phyloP scores from a whole-genome alignment of 345 rosid genomes.

The Pelargonium nanum region DNA sequence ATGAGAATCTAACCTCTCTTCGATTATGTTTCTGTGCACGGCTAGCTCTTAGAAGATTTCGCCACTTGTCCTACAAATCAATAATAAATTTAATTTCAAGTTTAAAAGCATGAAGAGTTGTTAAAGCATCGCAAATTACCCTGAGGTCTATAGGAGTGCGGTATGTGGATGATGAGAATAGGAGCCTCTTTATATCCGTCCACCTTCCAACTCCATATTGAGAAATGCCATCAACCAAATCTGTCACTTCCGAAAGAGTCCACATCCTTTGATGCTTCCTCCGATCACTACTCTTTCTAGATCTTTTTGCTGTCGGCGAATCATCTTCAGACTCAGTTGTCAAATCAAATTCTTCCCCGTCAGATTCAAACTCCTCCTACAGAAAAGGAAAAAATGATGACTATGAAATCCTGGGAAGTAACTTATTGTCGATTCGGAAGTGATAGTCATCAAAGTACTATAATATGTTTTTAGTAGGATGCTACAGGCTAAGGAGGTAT shows the following conservation, averaged over 20 bases:
- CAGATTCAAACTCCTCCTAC: slow-evolving; percentile 31
- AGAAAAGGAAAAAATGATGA: not conserved
- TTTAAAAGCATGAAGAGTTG: slow-evolving; percentile 7
- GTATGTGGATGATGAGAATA: slow-evolving; percentile 50
- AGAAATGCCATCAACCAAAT: slow-evolving; percentile 77
- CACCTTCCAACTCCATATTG: slow-evolving; percentile 81
- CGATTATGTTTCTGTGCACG: slow-evolving; percentile 22
- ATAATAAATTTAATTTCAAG: slow-evolving; percentile 9
- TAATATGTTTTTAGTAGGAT: not conserved
- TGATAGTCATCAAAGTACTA: not conserved
- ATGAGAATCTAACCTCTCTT: slow-evolving; percentile 39
- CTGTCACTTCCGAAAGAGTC: slow-evolving; percentile 67
- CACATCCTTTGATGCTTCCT: slow-evolving; percentile 88
- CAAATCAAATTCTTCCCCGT: slow-evolving; percentile 26
- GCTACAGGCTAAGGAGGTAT: not conserved
- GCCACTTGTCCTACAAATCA: slow-evolving; percentile 78
- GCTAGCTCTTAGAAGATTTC: slow-evolving; percentile 75
- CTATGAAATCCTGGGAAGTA: not conserved
- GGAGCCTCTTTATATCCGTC: slow-evolving; percentile 74
- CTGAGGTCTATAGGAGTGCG: slow-evolving; percentile 88
- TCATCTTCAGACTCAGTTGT: slow-evolving; percentile 62
- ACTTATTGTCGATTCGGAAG: not conserved
- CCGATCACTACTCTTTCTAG: slow-evolving; percentile 43
- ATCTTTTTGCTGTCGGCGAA: slow-evolving; percentile 20
- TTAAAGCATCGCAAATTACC: slow-evolving; percentile 30